Base-by-base conservation (phyloP, 1,139 yeast genomes). In the Magnusiomyces tetraspermus region DNA sequence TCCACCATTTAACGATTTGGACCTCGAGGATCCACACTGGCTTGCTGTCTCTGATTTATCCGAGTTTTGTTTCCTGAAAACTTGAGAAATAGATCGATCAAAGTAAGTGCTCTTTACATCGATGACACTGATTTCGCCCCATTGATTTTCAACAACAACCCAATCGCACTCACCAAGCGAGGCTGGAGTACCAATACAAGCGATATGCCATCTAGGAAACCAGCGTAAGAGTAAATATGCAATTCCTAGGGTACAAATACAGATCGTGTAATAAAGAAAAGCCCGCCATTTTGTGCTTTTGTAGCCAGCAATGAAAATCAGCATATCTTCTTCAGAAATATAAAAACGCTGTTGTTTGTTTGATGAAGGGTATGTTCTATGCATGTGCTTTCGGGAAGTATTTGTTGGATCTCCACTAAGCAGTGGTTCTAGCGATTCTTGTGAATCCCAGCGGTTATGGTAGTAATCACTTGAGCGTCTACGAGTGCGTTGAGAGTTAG, bases 291-390 rank as follows among this genome's bases (percentile, higher is more conserved):
- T 65, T 24, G 82, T 78, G 24, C 82, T 78, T 52, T 70, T 71
- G 66, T 86, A 92, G 2, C 97, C 98, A 0, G 97, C 97, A 59
- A 92, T 85, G 57, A 95, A 96, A 55, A 94, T 78, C 19, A 90
- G 92, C 63, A 92, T 72, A 70, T 92, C 99, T 64, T 92, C 98
- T 67, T 94, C 97, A 0, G 96, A 92, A 58, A 94, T 79, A 67
- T 92, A 92, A 66, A 85, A 88, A 52, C 97, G 75, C 68, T 92
- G 98, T 70, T 73, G 58, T 8, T 28, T 26, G 22, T 71, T 6
- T 80, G 74, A 8, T 76, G 79, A 60, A 66, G 72, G 22, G 24
- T 49, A 51, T 31, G 37, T 44, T 24, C 28, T 49, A 4, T 24
- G 40, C 10, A 30, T 15, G 15, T 33, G 47, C 30, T 51, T 52